Evolutionary conservation across 495 filamentous ascomycete genomes (phyloP).

Genomic region (Penicillium antarcticum): DNA sequence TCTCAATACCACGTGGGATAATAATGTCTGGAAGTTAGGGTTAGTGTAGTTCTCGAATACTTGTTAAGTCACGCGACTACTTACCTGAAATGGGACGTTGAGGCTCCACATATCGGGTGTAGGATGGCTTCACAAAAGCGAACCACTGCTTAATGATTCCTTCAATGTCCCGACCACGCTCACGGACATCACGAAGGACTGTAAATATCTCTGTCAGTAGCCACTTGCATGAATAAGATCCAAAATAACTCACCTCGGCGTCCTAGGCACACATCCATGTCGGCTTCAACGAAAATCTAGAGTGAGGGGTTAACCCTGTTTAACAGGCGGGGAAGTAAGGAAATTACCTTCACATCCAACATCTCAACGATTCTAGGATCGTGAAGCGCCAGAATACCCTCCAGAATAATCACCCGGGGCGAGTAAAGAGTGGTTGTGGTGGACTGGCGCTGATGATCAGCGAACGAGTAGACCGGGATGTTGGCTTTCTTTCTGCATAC

Average conservation of each 20-base stretch:
- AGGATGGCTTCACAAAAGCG: slow-evolving; percentile 91
- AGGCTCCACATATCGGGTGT: slow-evolving; percentile 83
- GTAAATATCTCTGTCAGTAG: slow-evolving; percentile 14
- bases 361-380: slow-evolving; percentile 82
- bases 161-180: slow-evolving; percentile 82
- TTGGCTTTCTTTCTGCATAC: slow-evolving; percentile 78
- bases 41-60: slow-evolving; percentile 11
- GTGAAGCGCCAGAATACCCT: slow-evolving; percentile 93
- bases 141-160: slow-evolving; percentile 99
- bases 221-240: background rate
- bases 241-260: slow-evolving; percentile 66
- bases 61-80: background rate
- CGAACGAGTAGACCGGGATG: slow-evolving; percentile 93
- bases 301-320: slow-evolving; percentile 3
- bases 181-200: slow-evolving; percentile 84
- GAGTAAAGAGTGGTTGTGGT: slow-evolving; percentile 89
- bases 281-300: slow-evolving; percentile 91
- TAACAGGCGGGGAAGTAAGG: background rate
- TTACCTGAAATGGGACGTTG: slow-evolving; percentile 75
- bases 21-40: slow-evolving; percentile 67
- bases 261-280: slow-evolving; percentile 89
- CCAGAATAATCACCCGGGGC: slow-evolving; percentile 89
- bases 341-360: slow-evolving; percentile 80
- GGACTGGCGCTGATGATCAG: slow-evolving; percentile 76
- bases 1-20: slow-evolving; percentile 90